Evolutionary conservation across 2,329 filamentous ascomycete genomes (phyloP).

Genomic region (Emmonsia crescens): DNA sequence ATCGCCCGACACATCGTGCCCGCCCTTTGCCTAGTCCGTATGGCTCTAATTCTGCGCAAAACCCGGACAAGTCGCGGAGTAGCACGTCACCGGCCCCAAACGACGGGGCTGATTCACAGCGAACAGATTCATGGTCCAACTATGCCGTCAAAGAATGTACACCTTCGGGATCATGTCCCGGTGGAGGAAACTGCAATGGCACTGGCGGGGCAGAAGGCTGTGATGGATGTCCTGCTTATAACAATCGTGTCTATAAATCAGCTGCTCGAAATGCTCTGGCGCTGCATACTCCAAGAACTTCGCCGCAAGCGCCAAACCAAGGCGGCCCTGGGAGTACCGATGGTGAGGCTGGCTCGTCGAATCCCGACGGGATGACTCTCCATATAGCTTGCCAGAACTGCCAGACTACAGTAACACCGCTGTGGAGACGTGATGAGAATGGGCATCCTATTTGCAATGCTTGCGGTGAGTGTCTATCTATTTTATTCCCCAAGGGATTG

Average conservation of each 20-base stretch:
- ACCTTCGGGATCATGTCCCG: slow-evolving; percentile 78
- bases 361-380: slow-evolving; percentile 33
- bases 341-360: slow-evolving; percentile 5
- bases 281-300: slow-evolving; percentile 21
- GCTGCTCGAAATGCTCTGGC: slow-evolving; percentile 39
- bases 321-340: slow-evolving; percentile 14
- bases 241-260: slow-evolving; percentile 90
- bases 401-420: slow-evolving; percentile 85
- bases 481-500: background rate
- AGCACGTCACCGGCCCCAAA: slow-evolving; percentile 25
- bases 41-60: slow-evolving; percentile 16
- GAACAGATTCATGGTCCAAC: slow-evolving; percentile 26
- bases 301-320: slow-evolving; percentile 22
- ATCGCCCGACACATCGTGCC: slow-evolving; percentile 82
- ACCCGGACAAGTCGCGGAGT: slow-evolving; percentile 10
- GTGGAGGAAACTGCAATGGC: slow-evolving; percentile 88
- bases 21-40: slow-evolving; percentile 45
- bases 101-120: slow-evolving; percentile 20
- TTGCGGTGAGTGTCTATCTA: slow-evolving; percentile 79
- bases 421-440: slow-evolving; percentile 89
- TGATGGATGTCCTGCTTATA: slow-evolving; percentile 91
- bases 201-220: slow-evolving; percentile 92
- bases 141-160: slow-evolving; percentile 14
- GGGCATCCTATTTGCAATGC: slow-evolving; percentile 98
- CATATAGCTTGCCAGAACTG: slow-evolving; percentile 96